phyloP scores from a whole-genome alignment of 2,329 filamentous ascomycete genomes.

The Hawksworthiomyces lignivorus region DNA sequence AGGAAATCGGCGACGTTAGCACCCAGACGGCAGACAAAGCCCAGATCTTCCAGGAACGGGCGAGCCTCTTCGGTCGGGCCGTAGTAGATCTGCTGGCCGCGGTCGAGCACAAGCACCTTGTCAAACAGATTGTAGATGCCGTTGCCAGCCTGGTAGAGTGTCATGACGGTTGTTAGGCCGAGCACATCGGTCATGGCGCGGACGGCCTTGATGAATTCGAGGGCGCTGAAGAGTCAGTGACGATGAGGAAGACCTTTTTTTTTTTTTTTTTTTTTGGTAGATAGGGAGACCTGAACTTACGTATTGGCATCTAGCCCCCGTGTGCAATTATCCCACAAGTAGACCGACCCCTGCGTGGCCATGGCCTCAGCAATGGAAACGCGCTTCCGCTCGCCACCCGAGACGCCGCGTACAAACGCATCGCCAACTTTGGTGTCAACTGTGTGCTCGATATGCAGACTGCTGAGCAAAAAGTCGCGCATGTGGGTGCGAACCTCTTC shows the following conservation, averaged over 20 bases:
- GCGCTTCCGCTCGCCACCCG: conserved; percentile 50
- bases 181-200: conserved; percentile 61
- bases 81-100: conserved; percentile 57
- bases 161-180: conserved; percentile 50
- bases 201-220: conserved; percentile 58
- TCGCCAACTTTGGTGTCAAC: conserved; percentile 61
- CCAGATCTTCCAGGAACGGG: conserved; percentile 58
- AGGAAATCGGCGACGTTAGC: conserved; percentile 71
- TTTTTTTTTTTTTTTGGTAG: no score
- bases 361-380: conserved; percentile 69
- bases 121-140: conserved; percentile 62
- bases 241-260: no score
- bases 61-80: conserved; percentile 53
- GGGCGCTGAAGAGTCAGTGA: no score
- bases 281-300: no score
- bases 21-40: conserved; percentile 50
- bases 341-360: conserved; percentile 47
- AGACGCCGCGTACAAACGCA: conserved; percentile 52
- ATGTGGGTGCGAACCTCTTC: conserved; percentile 39
- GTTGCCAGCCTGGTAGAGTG: conserved; percentile 61
- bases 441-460: conserved; percentile 56
- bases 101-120: conserved; percentile 66
- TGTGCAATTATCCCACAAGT: conserved; percentile 68
- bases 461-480: conserved; percentile 48
- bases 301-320: conserved; percentile 56